Conservation (phyloP, 2,329 filamentous ascomycete species). For the Lachnellula arida region DNA sequence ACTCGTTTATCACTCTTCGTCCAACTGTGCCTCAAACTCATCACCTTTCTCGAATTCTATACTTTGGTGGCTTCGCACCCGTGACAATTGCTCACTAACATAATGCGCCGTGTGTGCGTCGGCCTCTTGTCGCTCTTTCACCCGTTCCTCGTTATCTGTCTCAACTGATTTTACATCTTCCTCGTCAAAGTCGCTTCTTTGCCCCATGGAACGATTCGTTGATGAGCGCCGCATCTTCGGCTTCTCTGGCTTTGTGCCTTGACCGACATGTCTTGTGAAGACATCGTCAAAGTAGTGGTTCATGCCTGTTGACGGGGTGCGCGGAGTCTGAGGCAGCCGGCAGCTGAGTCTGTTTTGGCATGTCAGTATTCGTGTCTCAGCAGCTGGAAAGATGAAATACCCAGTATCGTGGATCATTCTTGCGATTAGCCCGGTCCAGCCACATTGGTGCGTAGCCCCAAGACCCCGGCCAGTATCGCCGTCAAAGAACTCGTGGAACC, state of each 20-base stretch:
- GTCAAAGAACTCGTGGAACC: conserved; percentile 98
- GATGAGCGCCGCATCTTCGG: conserved; percentile 70
- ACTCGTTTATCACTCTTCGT: conserved; percentile 29
- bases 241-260: conserved; percentile 33
- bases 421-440: conserved; percentile 92
- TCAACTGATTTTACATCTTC: conserved; percentile 41
- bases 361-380: conserved; percentile 37
- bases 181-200: conserved; percentile 70
- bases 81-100: conserved; percentile 73
- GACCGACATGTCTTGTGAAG: conserved; percentile 53
- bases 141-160: conserved; percentile 48
- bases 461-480: conserved; percentile 85
- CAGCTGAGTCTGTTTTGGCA: conserved; percentile 65
- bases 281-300: conserved; percentile 95
- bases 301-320: conserved; percentile 77
- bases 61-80: conserved; percentile 54
- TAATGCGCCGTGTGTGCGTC: conserved; percentile 75
- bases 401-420: conserved; percentile 98
- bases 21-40: conserved; percentile 56
- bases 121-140: conserved; percentile 48
- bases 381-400: conserved; percentile 47
- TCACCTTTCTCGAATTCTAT: conserved; percentile 44
- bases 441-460: conserved; percentile 89
- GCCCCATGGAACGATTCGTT: conserved; percentile 76
- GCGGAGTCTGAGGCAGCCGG: conserved; percentile 86